Conservation (phyloP, 1,284 basidiomycete species). For the Omphalotus olearius region DNA sequence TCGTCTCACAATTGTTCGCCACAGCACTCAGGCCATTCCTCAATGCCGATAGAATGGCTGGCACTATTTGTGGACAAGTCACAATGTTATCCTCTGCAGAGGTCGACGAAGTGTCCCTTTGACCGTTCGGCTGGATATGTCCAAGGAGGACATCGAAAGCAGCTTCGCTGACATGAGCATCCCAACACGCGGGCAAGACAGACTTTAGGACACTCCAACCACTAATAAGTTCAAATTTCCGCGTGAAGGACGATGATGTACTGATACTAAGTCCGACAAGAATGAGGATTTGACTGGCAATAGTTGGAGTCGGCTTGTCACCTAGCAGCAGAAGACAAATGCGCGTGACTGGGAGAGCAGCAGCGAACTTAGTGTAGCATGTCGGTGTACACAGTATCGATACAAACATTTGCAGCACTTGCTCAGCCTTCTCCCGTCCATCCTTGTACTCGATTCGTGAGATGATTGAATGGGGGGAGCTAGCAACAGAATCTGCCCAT, state of each 20-base stretch:
- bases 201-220: constrained; percentile 70
- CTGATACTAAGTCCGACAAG: constrained; percentile 54
- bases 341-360: constrained; percentile 67
- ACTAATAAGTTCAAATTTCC: constrained; percentile 72
- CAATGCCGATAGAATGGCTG: constrained; percentile 61
- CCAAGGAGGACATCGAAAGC: constrained; percentile 67
- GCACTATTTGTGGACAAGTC: constrained; percentile 62
- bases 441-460: constrained; percentile 48
- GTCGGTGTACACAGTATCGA: constrained; percentile 49
- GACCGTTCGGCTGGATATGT: constrained; percentile 18
- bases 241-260: constrained; percentile 53
- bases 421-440: constrained; percentile 53
- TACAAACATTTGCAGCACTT: constrained; percentile 57
- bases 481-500: constrained; percentile 21
- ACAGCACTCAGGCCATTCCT: constrained; percentile 38
- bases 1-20: constrained; percentile 30
- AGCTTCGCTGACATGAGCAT: constrained; percentile 55
- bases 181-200: constrained; percentile 66
- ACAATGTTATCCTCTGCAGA: constrained; percentile 29
- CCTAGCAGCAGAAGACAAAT: constrained; percentile 72
- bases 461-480: constrained; percentile 53
- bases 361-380: constrained; percentile 59
- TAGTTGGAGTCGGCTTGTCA: constrained; percentile 54
- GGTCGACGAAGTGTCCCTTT: constrained; percentile 14
- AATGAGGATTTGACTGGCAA: constrained; percentile 56